phyloP scores from a whole-genome alignment of 2,329 filamentous ascomycete species.

The Talaromyces albobiverticillius region DNA sequence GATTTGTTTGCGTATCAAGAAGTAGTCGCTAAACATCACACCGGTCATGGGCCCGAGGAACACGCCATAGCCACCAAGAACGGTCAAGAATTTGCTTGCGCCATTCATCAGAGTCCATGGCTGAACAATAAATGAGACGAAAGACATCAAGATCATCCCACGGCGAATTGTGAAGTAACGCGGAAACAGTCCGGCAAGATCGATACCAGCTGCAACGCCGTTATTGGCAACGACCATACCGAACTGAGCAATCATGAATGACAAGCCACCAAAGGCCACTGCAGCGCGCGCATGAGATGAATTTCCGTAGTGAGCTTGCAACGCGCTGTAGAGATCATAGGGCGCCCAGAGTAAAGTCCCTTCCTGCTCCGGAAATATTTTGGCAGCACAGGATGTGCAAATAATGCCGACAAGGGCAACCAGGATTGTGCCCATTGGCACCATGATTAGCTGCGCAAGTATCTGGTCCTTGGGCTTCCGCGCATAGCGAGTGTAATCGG shows the following conservation, averaged over 20 bases:
- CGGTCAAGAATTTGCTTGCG: background rate
- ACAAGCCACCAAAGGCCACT: background rate
- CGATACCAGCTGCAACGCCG: background rate
- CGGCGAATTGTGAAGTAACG: background rate
- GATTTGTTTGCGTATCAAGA: background rate
- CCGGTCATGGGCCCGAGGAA: conserved; percentile 4
- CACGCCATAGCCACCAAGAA: background rate
- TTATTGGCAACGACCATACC: conserved; percentile 5
- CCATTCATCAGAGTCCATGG: background rate
- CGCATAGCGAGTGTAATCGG: conserved; percentile 7
- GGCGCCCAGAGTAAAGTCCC: conserved; percentile 1
- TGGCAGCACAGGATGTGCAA: conserved; percentile 6
- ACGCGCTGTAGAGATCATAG: background rate
- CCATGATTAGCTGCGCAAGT: background rate
- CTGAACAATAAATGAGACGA: background rate
- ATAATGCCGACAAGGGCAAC: background rate
- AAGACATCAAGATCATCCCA: background rate
- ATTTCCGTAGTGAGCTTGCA: conserved; percentile 2
- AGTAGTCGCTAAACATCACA: conserved; percentile 2
- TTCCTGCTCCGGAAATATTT: conserved; percentile 1
- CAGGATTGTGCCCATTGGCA: conserved; percentile 1
- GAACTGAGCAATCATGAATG: conserved; percentile 5
- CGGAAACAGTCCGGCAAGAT: background rate
- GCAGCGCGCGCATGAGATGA: conserved; percentile 3
- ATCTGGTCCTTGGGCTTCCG: conserved; percentile 2